Conservation (phyloP, 345 rosid species). For the Psidium guajava region DNA sequence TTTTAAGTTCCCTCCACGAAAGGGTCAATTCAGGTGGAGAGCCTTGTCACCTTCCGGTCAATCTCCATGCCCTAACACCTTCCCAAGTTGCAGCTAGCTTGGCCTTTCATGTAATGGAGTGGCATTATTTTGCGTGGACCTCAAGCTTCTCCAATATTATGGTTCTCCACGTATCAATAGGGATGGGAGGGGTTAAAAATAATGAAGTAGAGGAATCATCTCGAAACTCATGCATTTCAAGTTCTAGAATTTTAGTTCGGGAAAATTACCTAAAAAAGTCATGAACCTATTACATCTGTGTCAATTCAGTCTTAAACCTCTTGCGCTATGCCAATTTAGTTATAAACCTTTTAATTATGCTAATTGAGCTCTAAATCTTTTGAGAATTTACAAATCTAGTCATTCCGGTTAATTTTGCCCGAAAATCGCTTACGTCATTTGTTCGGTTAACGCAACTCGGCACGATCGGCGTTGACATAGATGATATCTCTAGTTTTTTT, state of each 20-base stretch:
- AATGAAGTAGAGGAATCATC: not conserved
- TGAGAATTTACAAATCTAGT: no score
- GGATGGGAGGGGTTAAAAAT: not conserved
- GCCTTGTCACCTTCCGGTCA: not conserved
- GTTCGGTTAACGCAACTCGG: no score
- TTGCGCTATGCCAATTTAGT: no score
- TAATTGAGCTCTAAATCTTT: no score
- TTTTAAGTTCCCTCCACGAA: not conserved
- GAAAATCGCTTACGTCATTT: no score
- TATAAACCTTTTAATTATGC: no score
- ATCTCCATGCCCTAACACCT: not conserved
- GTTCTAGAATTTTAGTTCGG: not conserved
- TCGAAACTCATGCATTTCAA: not conserved
- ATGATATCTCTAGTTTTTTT: no score
- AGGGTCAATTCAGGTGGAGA: not conserved
- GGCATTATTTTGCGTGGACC: not conserved
- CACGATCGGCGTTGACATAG: no score
- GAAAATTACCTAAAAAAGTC: no score
- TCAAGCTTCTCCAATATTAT: not conserved
- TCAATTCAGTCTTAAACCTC: no score
- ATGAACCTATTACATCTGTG: no score
- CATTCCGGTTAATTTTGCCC: no score
- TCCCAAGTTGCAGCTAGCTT: not conserved
- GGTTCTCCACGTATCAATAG: not conserved
- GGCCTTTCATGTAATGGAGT: not conserved